phyloP scores from a whole-genome alignment of 108 stramenopile species.

The Fistulifera solaris region DNA sequence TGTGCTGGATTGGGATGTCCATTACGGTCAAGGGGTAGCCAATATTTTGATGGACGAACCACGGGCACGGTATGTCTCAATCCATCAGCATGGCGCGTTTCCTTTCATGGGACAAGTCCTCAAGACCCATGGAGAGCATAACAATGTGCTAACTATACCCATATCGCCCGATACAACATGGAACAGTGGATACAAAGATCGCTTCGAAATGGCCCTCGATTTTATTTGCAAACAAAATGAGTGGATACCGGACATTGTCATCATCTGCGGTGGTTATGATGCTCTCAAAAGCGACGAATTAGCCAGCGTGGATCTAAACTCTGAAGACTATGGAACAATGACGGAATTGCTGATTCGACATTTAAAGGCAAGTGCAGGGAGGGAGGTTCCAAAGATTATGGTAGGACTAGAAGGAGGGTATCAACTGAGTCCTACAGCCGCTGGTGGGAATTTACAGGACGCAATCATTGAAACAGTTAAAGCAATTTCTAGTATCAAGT shows the following conservation, averaged over 20 bases:
- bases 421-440: slow-evolving; percentile 26
- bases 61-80: slow-evolving; percentile 29
- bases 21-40: slow-evolving; percentile 62
- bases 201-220: slow-evolving; percentile 20
- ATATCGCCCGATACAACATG: slow-evolving; percentile 35
- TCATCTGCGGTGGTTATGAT: slow-evolving; percentile 48
- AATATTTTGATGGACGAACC: slow-evolving; percentile 24
- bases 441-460: slow-evolving; percentile 31
- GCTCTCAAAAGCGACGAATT: slow-evolving; percentile 42
- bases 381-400: slow-evolving; percentile 4
- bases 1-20: slow-evolving; percentile 60
- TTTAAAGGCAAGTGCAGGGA: not conserved
- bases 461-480: slow-evolving; percentile 34
- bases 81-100: slow-evolving; percentile 42
- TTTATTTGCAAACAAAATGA: slow-evolving; percentile 15
- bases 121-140: slow-evolving; percentile 8
- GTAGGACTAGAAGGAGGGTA: slow-evolving; percentile 50
- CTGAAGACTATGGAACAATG: slow-evolving; percentile 31
- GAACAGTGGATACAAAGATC: slow-evolving; percentile 31
- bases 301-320: slow-evolving; percentile 22
- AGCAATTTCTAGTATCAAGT: slow-evolving; percentile 9
- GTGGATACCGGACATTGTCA: slow-evolving; percentile 36
- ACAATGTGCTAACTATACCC: slow-evolving; percentile 33
- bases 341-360: slow-evolving; percentile 13
- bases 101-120: slow-evolving; percentile 31